Evolutionary conservation across 176 grass and related monocot genomes (phyloP), one percentile per base, ranked within the genome.

Genomic region (Zoysia japonica): DNA sequence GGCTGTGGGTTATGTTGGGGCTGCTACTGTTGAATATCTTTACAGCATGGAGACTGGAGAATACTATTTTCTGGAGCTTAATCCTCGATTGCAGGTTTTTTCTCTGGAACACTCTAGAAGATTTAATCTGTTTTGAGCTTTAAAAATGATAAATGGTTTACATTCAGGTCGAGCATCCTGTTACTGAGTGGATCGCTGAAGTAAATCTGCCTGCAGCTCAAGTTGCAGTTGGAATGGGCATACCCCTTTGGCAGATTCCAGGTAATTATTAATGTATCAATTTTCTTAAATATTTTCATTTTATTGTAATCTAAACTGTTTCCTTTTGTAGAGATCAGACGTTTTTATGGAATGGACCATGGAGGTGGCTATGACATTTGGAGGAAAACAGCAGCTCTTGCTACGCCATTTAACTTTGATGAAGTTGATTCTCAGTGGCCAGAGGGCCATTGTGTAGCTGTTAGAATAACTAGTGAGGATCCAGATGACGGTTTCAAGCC

Each of bases 401-500:
- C 96, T 47, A 99, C 86, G 53, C 81, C 80, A 75, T 99, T 99
- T 82, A 86, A 99, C 75, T 99, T 95, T 68, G 96, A 99, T 84
- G 85, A 99, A 85, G 96, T 86, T 61, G 86, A 93, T 78, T 95
- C 88, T 76, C 72, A 86, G 64, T 89, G 85, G 88, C 92, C 96
- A 51, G 91, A 91, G 90, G 92, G 92, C 70, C 96, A 99, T 78
- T 93, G 88, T 88, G 84, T 99, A 55, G 96, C 96, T 46, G 96
- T 99, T 75, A 87, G 92, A 72, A 75, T 99, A 71, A 99, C 96
- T 40, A 99, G 96, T 8, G 96, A 99, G 86, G 82, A 99, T 80
- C 96, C 96, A 46, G 96, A 95, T 89, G 96, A 99, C 84, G 96
- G 96, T 57, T 99, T 99, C 64, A 99, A 99, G 83, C 96, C 96